Conservation (phyloP, 306 rosid species). For the Luffa acutangula region DNA sequence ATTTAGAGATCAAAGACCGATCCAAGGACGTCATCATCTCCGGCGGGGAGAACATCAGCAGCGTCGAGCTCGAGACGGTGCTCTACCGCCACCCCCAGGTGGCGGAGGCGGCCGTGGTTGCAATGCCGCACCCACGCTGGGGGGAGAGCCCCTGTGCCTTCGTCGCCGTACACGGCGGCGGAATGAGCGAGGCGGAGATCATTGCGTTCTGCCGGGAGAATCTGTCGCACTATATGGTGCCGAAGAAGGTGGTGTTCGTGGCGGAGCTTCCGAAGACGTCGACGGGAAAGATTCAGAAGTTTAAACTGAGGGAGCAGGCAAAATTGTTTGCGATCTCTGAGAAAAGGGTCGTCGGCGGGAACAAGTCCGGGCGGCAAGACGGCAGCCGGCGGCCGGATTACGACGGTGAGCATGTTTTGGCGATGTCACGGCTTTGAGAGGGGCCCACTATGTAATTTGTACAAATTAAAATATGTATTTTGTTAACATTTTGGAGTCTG, state of each 20-base stretch:
- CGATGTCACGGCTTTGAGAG: slow-evolving; percentile 1
- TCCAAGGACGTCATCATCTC: slow-evolving; percentile 86
- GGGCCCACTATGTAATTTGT: background rate
- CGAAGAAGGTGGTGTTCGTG: slow-evolving; percentile 57
- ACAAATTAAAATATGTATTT: background rate
- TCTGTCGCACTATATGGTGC: slow-evolving; percentile 63
- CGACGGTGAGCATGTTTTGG: background rate
- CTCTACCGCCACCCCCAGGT: slow-evolving; percentile 57
- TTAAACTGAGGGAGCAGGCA: slow-evolving; percentile 34
- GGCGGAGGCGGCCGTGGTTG: slow-evolving; percentile 82
- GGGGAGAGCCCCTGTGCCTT: slow-evolving; percentile 94
- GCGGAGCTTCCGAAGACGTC: slow-evolving; percentile 52
- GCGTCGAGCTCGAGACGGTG: slow-evolving; percentile 61
- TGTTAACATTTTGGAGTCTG: background rate
- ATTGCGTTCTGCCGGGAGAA: slow-evolving; percentile 37
- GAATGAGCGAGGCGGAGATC: slow-evolving; percentile 31
- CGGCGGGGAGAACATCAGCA: slow-evolving; percentile 86
- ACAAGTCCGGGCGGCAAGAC: background rate
- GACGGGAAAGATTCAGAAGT: slow-evolving; percentile 59
- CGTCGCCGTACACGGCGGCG: slow-evolving; percentile 20
- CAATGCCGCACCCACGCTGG: slow-evolving; percentile 85
- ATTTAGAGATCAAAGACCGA: slow-evolving; percentile 77
- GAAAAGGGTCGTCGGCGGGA: background rate
- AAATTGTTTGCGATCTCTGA: background rate
- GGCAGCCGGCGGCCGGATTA: background rate